A percentile compares a stretch with the other conserved stretches of the same genome.
phyloP scores from a whole-genome alignment of 192 early-diverging fungal species.

The Coemansia umbellata region DNA sequence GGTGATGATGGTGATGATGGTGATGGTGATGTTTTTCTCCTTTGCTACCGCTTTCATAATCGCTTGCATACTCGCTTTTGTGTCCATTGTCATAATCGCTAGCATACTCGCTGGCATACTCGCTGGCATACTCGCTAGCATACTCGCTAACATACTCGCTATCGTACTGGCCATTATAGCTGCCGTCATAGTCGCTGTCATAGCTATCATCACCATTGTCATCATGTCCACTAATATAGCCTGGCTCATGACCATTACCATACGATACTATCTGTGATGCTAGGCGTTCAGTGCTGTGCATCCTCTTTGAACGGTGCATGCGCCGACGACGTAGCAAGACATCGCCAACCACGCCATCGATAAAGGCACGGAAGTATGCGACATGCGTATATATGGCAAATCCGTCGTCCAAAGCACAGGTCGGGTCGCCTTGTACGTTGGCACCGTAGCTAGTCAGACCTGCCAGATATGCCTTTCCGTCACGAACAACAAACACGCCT shows the following conservation, averaged over 20 bases:
- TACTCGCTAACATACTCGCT: neutral
- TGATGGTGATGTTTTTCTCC: neutral
- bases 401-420: constrained; percentile 39
- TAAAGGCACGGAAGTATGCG: constrained; percentile 25
- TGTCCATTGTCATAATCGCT: neutral
- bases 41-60: neutral
- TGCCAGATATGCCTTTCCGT: constrained; percentile 18
- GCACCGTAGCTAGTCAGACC: constrained; percentile 47
- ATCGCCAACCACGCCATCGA: constrained; percentile 7
- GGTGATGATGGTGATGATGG: neutral
- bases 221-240: too few relatives aligned
- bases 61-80: neutral
- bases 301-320: neutral
- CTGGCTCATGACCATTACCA: too few relatives aligned
- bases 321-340: neutral
- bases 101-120: neutral
- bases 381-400: constrained; percentile 41
- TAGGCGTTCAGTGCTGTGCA: too few relatives aligned
- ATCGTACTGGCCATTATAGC: neutral
- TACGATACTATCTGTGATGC: too few relatives aligned
- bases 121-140: neutral
- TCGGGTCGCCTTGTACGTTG: constrained; percentile 26
- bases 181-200: neutral
- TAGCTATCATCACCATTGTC: neutral
- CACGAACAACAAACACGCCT: constrained; percentile 16